These are phyloP conservation scores for Linanthus parryae DNA, from an alignment of 148 eudicot genomes.

Conservation along the genomic window DNA sequence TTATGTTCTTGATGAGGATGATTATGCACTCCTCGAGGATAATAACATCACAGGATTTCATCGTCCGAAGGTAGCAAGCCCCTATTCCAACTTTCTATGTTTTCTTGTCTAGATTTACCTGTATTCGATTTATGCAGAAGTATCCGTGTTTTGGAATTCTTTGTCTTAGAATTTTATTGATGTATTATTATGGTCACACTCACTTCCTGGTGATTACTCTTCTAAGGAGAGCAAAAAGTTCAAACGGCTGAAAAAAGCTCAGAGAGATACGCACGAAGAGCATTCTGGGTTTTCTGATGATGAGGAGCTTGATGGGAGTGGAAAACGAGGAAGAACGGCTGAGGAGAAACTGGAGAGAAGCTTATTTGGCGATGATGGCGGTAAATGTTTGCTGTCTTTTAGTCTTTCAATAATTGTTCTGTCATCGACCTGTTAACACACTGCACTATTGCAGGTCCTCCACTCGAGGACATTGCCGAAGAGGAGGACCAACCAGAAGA, in stretches of 20 bases:
- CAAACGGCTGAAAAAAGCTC: slow-evolving; percentile 84
- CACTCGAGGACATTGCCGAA: slow-evolving; percentile 72
- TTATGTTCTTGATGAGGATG: slow-evolving; percentile 84
- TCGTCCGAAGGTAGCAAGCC: slow-evolving; percentile 47
- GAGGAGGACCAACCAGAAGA: slow-evolving; percentile 69
- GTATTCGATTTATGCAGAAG: background rate
- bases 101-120: background rate
- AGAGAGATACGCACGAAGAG: slow-evolving; percentile 50
- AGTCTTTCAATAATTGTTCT: background rate
- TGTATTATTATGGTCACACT: background rate
- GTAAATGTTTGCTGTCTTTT: slow-evolving; percentile 20
- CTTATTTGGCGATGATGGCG: slow-evolving; percentile 76
- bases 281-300: slow-evolving; percentile 68
- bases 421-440: slow-evolving; percentile 6
- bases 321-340: slow-evolving; percentile 49
- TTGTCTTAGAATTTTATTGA: background rate
- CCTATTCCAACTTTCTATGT: background rate
- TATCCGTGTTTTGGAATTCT: background rate
- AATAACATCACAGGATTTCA: slow-evolving; percentile 53
- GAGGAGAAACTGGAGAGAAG: slow-evolving; percentile 59
- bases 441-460: slow-evolving; percentile 37
- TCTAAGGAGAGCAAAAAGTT: slow-evolving; percentile 68
- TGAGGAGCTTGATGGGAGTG: slow-evolving; percentile 51
- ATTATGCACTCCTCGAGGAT: slow-evolving; percentile 76
- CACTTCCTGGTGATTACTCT: slow-evolving; percentile 4